Percentiles rank a stretch among this genome's conserved stretches.
phyloP scores from a whole-genome alignment of 179 eudicot genomes.

The Nepenthes alata region DNA sequence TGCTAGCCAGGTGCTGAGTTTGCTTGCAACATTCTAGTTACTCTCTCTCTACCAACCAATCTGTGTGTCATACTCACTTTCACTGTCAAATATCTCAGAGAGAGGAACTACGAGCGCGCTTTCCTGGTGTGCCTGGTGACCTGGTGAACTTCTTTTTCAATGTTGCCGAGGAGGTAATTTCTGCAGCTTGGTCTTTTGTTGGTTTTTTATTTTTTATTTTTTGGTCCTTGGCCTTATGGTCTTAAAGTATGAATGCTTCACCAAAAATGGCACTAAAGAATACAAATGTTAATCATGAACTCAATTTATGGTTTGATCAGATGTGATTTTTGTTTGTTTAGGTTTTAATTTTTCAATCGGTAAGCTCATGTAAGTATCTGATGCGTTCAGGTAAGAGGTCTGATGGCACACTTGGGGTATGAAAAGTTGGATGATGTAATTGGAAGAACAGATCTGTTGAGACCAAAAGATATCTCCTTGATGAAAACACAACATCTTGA shows the following conservation, averaged over 20 bases:
- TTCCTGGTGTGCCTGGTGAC: slow-evolving; percentile 98
- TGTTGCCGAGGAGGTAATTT: slow-evolving; percentile 92
- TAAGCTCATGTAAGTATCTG: neutral
- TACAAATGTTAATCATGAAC: neutral
- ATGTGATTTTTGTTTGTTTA: too few relatives aligned
- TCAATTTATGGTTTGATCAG: slow-evolving; percentile 1
- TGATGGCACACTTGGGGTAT: slow-evolving; percentile 90
- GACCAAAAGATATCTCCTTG: slow-evolving; percentile 75
- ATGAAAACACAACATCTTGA: slow-evolving; percentile 98
- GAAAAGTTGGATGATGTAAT: slow-evolving; percentile 84
- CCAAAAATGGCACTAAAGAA: neutral
- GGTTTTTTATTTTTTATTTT: neutral
- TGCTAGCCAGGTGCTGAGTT: slow-evolving; percentile 75
- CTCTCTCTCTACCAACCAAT: neutral
- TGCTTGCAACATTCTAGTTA: neutral
- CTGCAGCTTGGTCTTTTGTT: slow-evolving; percentile 1
- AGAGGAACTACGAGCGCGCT: slow-evolving; percentile 95
- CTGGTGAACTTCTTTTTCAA: slow-evolving; percentile 93
- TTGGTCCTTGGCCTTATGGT: too few relatives aligned
- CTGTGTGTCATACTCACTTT: slow-evolving; percentile 1
- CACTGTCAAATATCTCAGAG: slow-evolving; percentile 36
- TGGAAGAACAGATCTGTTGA: slow-evolving; percentile 79
- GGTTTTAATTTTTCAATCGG: too few relatives aligned
- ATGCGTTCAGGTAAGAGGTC: slow-evolving; percentile 71
- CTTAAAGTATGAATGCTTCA: neutral